Evolutionary conservation across 202 grass and related monocot genomes (phyloP), one percentile per base, ranked within the genome.

Genomic region (Zizania palustris): DNA sequence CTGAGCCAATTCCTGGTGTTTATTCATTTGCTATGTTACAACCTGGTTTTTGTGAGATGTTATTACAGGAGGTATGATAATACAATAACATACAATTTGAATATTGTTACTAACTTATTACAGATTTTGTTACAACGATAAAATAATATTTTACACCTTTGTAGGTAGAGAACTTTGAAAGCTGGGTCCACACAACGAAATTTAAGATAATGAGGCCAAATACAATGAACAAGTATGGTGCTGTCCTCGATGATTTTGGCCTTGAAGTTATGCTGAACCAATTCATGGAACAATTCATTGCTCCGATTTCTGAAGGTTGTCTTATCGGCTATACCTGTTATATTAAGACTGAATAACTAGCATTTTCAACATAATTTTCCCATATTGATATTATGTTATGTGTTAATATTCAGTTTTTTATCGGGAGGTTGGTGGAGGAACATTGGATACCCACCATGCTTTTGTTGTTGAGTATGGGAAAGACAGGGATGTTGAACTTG

Each of bases 151-250:
- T 63, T 81, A 19, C 21, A 71, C 22, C 40, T 86, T 67, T 51
- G 28, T 86, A 97, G 94, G 89, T 97, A 82, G 88, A 97, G 74
- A 91, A 97, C 79, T 93, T 97, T 71, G 91, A 97, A 86, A 97
- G 92, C 49, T 92, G 88, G 88, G 88, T 97, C 56, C 92, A 91
- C 71, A 42, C 70, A 35, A 81, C 84, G 73, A 93, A 92, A 71
- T 87, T 93, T 78, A 97, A 97, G 85, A 97, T 93, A 90, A 97
- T 97, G 91, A 93, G 92, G 86, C 94, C 94, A 67, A 97, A 97
- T 76, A 97, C 94, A 74, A 97, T 97, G 94, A 97, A 97, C 57
- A 93, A 93, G 45, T 97, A 97, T 91, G 94, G 94, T 84, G 86
- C 84, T 43, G 94, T 97, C 56, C 91, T 97, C 80, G 94, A 97